Evolutionary conservation across 2,329 filamentous ascomycete species (phyloP).

Genomic region (Raffaelea deltoideospora): DNA sequence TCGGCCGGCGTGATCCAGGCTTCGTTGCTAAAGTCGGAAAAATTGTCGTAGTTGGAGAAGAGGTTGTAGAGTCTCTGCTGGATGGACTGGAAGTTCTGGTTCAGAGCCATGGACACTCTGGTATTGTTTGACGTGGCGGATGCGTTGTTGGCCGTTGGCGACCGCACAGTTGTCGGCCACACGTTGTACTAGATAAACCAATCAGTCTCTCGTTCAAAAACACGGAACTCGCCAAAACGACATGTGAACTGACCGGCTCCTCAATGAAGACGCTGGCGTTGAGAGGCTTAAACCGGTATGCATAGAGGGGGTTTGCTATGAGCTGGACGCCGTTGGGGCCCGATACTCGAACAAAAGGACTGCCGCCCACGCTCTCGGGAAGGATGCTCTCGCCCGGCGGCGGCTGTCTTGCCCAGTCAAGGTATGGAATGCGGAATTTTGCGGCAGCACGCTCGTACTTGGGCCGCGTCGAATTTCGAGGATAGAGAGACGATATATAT

Average conservation of each 20-base stretch:
- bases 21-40: slow-evolving; percentile 55
- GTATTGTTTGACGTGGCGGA: slow-evolving; percentile 43
- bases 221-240: too few relatives aligned
- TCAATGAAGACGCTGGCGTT: slow-evolving; percentile 42
- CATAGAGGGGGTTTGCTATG: slow-evolving; percentile 48
- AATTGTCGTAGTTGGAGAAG: slow-evolving; percentile 52
- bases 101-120: slow-evolving; percentile 34
- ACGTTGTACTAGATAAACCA: slow-evolving; percentile 32
- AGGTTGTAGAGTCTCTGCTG: slow-evolving; percentile 52
- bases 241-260: slow-evolving; percentile 39
- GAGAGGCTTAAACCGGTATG: slow-evolving; percentile 45
- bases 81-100: slow-evolving; percentile 36
- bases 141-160: slow-evolving; percentile 25
- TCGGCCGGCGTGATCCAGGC: slow-evolving; percentile 37
- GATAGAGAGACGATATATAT: slow-evolving; percentile 31
- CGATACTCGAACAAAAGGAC: slow-evolving; percentile 27
- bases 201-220: too few relatives aligned
- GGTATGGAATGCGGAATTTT: slow-evolving; percentile 41
- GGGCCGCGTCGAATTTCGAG: slow-evolving; percentile 22
- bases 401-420: slow-evolving; percentile 41
- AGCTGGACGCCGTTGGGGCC: slow-evolving; percentile 39
- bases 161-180: slow-evolving; percentile 46
- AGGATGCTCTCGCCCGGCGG: slow-evolving; percentile 31
- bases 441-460: slow-evolving; percentile 35
- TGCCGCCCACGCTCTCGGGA: slow-evolving; percentile 30